These are phyloP conservation scores for Cardamine occulta DNA, from an alignment of 345 rosid species.

Conservation along the genomic window DNA sequence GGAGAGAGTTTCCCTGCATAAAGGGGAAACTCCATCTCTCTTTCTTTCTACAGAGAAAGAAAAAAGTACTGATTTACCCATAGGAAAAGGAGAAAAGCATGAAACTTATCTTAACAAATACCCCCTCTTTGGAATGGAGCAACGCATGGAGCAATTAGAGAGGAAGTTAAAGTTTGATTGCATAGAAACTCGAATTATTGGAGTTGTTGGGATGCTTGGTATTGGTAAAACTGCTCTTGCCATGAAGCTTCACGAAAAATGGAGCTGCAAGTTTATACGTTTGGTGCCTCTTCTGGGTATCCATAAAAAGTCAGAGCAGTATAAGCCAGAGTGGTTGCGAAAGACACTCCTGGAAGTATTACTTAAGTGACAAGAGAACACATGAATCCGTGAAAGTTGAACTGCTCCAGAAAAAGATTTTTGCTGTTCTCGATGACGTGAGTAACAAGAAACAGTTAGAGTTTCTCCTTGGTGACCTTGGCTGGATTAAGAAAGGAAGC, in stretches of 20 bases:
- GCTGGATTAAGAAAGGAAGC: conserved; percentile 27
- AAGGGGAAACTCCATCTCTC: neutral
- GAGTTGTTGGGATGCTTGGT: conserved; percentile 33
- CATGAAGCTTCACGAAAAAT: neutral
- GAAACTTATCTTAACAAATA: neutral
- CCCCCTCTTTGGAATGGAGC: neutral
- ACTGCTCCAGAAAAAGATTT: neutral
- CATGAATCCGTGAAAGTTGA: neutral
- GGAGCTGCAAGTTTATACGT: neutral
- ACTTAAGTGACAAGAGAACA: neutral
- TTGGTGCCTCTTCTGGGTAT: neutral
- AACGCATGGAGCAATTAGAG: conserved; percentile 7
- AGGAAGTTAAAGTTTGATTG: neutral
- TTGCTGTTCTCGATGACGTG: conserved; percentile 23
- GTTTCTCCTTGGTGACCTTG: neutral
- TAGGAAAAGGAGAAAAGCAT: neutral
- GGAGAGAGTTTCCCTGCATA: neutral
- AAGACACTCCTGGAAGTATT: neutral
- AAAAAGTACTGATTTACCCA: neutral
- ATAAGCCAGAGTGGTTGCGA: neutral
- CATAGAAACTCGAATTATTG: conserved; percentile 23
- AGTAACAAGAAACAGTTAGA: conserved; percentile 6
- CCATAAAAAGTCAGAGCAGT: neutral
- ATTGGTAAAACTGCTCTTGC: conserved; percentile 31
- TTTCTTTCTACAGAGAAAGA: too few species aligned